Evolutionary conservation across 2,329 filamentous ascomycete species (phyloP), one percentile per base, ranked within the genome.

Genomic region (Canariomyces notabilis): DNA sequence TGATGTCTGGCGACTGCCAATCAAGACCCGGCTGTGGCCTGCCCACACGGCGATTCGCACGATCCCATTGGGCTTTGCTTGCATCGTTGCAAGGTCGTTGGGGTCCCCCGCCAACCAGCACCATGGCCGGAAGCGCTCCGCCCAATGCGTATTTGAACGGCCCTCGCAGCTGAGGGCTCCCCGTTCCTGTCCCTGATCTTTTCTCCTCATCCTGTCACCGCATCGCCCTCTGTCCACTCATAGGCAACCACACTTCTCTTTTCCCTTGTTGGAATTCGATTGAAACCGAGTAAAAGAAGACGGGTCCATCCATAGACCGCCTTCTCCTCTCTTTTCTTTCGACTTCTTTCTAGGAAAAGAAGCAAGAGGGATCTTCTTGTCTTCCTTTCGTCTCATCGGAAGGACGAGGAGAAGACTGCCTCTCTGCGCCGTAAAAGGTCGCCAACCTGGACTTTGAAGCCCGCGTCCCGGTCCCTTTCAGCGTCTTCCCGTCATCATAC

Each of bases 371-470:
- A 73, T 76, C 82, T 74, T 76, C 77, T 75, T 69, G 66, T 79
- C 76, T 79, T 77, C 78, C 77, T 82, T 81, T 81, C 76, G 77
- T 22, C 26, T 31, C 55, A 36, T 65, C 64, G 65, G 64, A 70
- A 68, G 68, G 67, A 68, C 60, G 67, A 69, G 61, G 62, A 66
- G 67, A 65, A 70, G 67, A 68, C 60, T 55, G 50, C 53, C 60
- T 68, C 66, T 69, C 65, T 66, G 61, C 66, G 64, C 67, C 61
- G 54, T 59, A 61, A 74, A 82, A 86, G 83, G 83, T 85, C 85
- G 88, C 77, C 88, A 96, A 89, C 79, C 90, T 96, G 90, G 90
- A 96, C 88, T 96, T 95, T 93, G 90, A 95, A 87, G 89, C 90
- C 76, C 87, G 89, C 75, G 87, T 96, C 75, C 89, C 91, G 80